Conservation (phyloP, 768 basidiomycete species). For the Mycena metata region DNA sequence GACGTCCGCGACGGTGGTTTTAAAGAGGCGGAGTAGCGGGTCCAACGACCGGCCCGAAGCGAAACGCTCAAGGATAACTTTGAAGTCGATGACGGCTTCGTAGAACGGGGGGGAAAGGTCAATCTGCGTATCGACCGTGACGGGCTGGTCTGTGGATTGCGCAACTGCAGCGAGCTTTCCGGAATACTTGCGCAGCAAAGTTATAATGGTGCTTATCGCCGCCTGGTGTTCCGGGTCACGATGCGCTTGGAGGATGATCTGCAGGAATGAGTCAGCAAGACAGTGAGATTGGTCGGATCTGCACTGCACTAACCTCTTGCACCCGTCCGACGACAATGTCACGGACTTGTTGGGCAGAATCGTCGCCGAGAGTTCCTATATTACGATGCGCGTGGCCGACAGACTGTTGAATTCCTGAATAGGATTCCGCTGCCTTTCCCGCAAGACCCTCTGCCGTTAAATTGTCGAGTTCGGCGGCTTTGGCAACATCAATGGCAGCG, state of each 20-base stretch:
- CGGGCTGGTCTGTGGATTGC: conserved; percentile 28
- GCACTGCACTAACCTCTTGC: conserved; percentile 46
- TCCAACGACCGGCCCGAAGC: conserved; percentile 51
- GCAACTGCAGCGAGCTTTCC: conserved; percentile 41
- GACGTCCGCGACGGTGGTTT: conserved; percentile 29
- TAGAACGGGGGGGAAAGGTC: conserved; percentile 35
- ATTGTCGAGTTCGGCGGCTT: conserved; percentile 35
- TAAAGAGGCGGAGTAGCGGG: conserved; percentile 43
- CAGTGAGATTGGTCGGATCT: neutral
- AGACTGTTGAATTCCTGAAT: conserved; percentile 23
- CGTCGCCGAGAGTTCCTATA: conserved; percentile 37
- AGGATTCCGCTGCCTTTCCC: conserved; percentile 38
- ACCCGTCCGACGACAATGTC: conserved; percentile 45
- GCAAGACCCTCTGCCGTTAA: conserved; percentile 40
- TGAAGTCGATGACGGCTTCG: conserved; percentile 45
- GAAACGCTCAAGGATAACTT: conserved; percentile 52
- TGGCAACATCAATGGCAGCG: conserved; percentile 50
- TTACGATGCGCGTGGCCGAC: conserved; percentile 30
- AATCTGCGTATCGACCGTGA: conserved; percentile 23
- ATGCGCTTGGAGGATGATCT: conserved; percentile 48
- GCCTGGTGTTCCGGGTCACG: conserved; percentile 48
- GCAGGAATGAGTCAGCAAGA: conserved; percentile 1
- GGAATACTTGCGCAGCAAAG: conserved; percentile 51
- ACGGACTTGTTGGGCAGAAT: conserved; percentile 40
- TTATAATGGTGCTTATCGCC: conserved; percentile 49